A percentile compares a stretch with the other conserved stretches of the same genome.
These are phyloP conservation scores for Neonectria neomacrospora DNA, from an alignment of 2,329 filamentous ascomycete species.

Conservation along the genomic window DNA sequence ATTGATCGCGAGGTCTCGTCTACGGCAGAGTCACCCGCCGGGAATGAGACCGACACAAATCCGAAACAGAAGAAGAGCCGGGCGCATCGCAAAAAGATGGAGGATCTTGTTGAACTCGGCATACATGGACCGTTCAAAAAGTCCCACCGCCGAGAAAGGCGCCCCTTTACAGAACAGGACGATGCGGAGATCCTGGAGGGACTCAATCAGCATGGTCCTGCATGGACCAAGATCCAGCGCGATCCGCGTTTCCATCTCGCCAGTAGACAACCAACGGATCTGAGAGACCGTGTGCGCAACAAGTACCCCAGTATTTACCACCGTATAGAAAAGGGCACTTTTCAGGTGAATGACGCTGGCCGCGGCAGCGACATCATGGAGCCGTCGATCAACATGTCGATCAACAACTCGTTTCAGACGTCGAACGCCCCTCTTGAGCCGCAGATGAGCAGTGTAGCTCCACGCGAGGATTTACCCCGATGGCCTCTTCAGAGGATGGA, in stretches of 20 bases:
- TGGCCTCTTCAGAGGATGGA: constrained; percentile 55
- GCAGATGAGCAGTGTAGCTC: constrained; percentile 53
- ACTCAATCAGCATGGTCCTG: constrained; percentile 68
- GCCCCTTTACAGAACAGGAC: constrained; percentile 71
- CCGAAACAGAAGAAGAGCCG: constrained; percentile 61
- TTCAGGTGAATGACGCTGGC: constrained; percentile 57
- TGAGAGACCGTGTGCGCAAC: constrained; percentile 72
- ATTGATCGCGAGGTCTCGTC: constrained; percentile 55
- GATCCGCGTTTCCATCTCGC: constrained; percentile 68
- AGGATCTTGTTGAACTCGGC: constrained; percentile 66
- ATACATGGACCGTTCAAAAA: constrained; percentile 72
- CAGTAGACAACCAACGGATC: constrained; percentile 69
- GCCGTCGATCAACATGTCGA: constrained; percentile 62
- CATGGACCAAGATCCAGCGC: constrained; percentile 74
- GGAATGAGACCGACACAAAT: constrained; percentile 48
- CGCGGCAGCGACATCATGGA: constrained; percentile 59
- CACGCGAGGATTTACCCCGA: constrained; percentile 60
- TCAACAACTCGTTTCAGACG: constrained; percentile 57
- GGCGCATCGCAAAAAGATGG: constrained; percentile 65
- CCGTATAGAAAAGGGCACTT: constrained; percentile 65
- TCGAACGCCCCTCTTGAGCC: constrained; percentile 53
- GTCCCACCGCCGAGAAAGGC: constrained; percentile 68
- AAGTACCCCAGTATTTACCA: constrained; percentile 70
- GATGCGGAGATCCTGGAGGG: constrained; percentile 71
- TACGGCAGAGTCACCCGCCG: constrained; percentile 43